Base-by-base conservation (phyloP, 441 rosid genomes). In the Dalechampia spathulata region DNA sequence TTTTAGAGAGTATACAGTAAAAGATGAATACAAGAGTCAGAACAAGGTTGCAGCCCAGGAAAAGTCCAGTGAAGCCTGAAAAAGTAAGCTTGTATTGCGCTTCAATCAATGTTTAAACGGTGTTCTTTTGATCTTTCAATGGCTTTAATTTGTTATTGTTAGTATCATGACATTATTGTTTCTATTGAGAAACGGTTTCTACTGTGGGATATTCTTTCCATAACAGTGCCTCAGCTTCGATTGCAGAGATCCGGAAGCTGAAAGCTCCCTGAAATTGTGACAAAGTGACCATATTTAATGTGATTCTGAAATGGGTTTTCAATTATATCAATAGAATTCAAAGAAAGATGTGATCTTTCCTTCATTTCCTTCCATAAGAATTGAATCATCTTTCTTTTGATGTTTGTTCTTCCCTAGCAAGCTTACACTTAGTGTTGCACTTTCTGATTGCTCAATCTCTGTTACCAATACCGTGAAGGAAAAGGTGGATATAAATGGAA, bases 401-500 rank as follows among this genome's bases (percentile, higher is more conserved):
- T 48, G 39, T 23, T 39, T 30, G 25, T 25, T 37, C 22, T 49
- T 22, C 20, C 36, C 43, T 34, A 9, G 41, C 8, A 21, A 17
- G 15, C 16, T 30, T 0, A 26, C 23, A 25, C 23, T 57, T 11
- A 12, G 17, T 2, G 34, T 10, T 46, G 16, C 12, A 34, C 20
- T 43, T 60, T 48, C 43, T 14, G 13, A 45, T 28, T 16, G n/a
- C 28, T 49, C 45, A 62, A 58, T 42, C 42, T 57, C 23, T 37
- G 36, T 60, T 34, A 32, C 45, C n/a, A 66, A n/a, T n/a, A n/a
- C n/a, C n/a, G 8, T 62, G 74, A 55, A 73, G 77, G 76, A 60
- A 73, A 55, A 67, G 71, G 62, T 56, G 41, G 67, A 72, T 52
- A 76, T 78, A 62, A 86, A 69, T 75, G 73, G 72, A 51, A 71